Conservation (phyloP, 192 early-diverging fungal species). For the Chytriomyces confervae region DNA sequence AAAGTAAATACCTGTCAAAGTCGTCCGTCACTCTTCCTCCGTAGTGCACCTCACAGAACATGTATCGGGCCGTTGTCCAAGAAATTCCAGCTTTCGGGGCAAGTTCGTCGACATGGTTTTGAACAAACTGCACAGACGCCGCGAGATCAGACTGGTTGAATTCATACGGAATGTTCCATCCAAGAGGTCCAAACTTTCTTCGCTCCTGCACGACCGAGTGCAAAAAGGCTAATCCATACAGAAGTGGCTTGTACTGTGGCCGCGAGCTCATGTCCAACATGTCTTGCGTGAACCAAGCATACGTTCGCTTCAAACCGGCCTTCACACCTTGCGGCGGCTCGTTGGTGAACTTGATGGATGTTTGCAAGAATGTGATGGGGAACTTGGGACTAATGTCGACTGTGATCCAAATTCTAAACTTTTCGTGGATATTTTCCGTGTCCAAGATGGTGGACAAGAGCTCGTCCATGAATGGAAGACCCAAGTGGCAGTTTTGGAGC, state of each 20-base stretch:
- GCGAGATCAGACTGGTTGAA: conserved; percentile 73
- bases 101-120: conserved; percentile 72
- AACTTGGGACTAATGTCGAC: conserved; percentile 65
- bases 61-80: conserved; percentile 67
- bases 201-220: conserved; percentile 72
- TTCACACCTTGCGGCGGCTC: conserved; percentile 72
- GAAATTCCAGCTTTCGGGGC: conserved; percentile 66
- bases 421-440: conserved; percentile 65
- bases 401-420: conserved; percentile 72
- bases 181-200: conserved; percentile 69
- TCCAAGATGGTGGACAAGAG: conserved; percentile 61
- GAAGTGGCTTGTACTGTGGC: conserved; percentile 69
- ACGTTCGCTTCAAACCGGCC: conserved; percentile 69
- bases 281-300: conserved; percentile 72
- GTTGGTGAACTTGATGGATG: conserved; percentile 71
- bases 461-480: conserved; percentile 72
- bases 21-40: conserved; percentile 71
- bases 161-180: conserved; percentile 76
- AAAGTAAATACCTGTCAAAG: conserved; percentile 56
- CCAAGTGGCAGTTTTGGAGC: conserved; percentile 71
- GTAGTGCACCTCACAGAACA: conserved; percentile 75
- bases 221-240: conserved; percentile 69
- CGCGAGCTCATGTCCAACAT: conserved; percentile 70
- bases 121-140: conserved; percentile 69
- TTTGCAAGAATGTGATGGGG: conserved; percentile 71